Base-by-base conservation (phyloP, 2,329 filamentous ascomycete genomes). In the Ceratocystis huliohia region DNA sequence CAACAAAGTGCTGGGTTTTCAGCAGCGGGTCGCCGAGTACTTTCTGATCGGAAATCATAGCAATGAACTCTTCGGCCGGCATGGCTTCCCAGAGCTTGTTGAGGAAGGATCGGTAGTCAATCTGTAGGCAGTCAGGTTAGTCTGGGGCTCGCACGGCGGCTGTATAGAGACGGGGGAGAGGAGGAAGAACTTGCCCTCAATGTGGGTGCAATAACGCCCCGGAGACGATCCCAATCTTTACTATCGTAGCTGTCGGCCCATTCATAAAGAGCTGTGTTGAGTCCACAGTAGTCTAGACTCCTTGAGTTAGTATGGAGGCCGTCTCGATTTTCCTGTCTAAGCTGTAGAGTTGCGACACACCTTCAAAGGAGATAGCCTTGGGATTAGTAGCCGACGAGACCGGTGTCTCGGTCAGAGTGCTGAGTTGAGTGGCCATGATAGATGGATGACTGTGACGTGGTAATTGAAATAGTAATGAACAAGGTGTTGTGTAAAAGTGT, bases 51-150 rank as follows among this genome's bases (percentile, higher is more conserved):
- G 82, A 82, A 70, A 84, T 76, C 82, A 87, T 85, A 69, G 74
- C 71, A 72, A 86, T 76, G 75, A 81, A 87, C n/a, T 86, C 82
- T 2, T 81, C 78, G 0, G 82, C 81, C 1, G 81, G 77, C 82
- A 87, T 85, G 63, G 79, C 78, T 62, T 82, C 80, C 83, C 83
- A 86, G 66, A 82, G 73, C 72, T 81, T 81, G 73, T 83, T 78
- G 64, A 84, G 79, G 74, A 86, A 83, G 50, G 81, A 79, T 63
- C 82, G 83, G 80, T 91, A 91, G 78, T 91, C 88, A 71, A 91
- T 81, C 80, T 87, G 74, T 5, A 28, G 33, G 33, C 53, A 33
- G 64, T 6, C 2, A 72, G 0, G 81, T 84, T 0, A 84, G 84
- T 2, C 59, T 81, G 73, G 79, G 80, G 74, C 86, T 53, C 8